Evolutionary conservation across 2,329 filamentous ascomycete genomes (phyloP), one percentile per base, ranked within the genome.

Genomic region (Talaromyces marneffei): DNA sequence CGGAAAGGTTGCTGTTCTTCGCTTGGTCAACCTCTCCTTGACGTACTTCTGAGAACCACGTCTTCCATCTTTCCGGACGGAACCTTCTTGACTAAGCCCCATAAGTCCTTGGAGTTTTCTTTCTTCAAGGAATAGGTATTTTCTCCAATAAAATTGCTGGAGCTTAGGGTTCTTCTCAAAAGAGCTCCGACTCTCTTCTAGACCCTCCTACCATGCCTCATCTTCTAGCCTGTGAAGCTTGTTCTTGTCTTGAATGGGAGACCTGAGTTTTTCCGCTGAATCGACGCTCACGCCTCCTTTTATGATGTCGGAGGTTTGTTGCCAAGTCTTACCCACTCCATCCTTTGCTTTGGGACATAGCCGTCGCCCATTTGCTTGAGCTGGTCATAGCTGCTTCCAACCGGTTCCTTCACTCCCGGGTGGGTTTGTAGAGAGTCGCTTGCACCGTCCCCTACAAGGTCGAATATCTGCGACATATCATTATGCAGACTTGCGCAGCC

Each of bases 311-410:
- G 52, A 55, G 9, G 40, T 55, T 29, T 55, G 52, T 18, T 29
- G 52, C 52, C 52, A 55, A n/a, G 52, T 55, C 33, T 55, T 39
- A 27, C 40, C 52, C 8, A 55, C 52, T 55, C 40, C 52, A 14
- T 55, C 52, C 25, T 55, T 55, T 16, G 52, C 52, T 29, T 25
- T 27, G 20, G 52, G 52, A 16, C 52, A 55, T 40, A 55, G 12
- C 20, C 7, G 4, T 55, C 52, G 3, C 52, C 52, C 52, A 55
- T 55, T 14, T 55, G 52, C 16, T 55, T 55, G 5, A 55, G 25
- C 31, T 55, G 52, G 7, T 55, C 52, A 9, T 55, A 55, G 35
- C 52, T 55, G 7, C 33, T 33, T 40, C 52, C 52, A 20, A 55
- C 52, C 10, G 39, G 39, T 6, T 55, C 52, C 33, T 55, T 55